Evolutionary conservation across 306 rosid species (phyloP), one percentile per base, ranked within the genome.

Genomic region (Crataegus laevigata): DNA sequence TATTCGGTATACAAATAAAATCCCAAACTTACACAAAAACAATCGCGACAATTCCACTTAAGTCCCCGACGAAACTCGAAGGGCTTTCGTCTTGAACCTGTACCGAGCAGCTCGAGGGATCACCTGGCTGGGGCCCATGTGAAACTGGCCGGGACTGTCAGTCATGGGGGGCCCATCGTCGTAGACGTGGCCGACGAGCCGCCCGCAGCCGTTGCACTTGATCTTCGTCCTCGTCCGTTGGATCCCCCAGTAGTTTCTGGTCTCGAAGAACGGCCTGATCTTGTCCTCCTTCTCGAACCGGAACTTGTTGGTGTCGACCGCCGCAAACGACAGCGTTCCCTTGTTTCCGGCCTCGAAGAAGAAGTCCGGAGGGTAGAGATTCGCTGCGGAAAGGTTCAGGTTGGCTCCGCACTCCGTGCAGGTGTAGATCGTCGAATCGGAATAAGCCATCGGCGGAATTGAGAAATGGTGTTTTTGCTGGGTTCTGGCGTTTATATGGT

Each of bases 291-390:
- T 82, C 77, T 88, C 80, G 89, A 90, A 88, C 45, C 77, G 72
- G 86, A 94, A 89, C 75, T 91, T 94, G 86, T 89, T 47, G 51
- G 80, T 0, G 71, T 89, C 96, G 43, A 94, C 82, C 43, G 66
- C 24, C 4, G 98, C 78, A 87, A 94, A 94, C 7, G 98, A 94
- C 25, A 88, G 57, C 18, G 96, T 80, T 50, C 82, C 86, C 64
- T 91, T 94, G 93, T 91, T 91, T 2, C 96, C 98, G 19, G 97
- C 91, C 81, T 94, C 98, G 80, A 94, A 91, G 88, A 81, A 91
- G 85, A 85, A 80, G 17, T 87, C 92, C 19, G 89, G 79, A 5
- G 96, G 96, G 66, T 71, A 91, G 14, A 85, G 81, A 17, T 87
- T 65, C 36, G 30, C 29, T 9, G 93, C 24, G 79, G 75, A 82